These are phyloP conservation scores for Diaporthe sp. DNA, from an alignment of 2,329 filamentous ascomycete species.

Conservation along the genomic window DNA sequence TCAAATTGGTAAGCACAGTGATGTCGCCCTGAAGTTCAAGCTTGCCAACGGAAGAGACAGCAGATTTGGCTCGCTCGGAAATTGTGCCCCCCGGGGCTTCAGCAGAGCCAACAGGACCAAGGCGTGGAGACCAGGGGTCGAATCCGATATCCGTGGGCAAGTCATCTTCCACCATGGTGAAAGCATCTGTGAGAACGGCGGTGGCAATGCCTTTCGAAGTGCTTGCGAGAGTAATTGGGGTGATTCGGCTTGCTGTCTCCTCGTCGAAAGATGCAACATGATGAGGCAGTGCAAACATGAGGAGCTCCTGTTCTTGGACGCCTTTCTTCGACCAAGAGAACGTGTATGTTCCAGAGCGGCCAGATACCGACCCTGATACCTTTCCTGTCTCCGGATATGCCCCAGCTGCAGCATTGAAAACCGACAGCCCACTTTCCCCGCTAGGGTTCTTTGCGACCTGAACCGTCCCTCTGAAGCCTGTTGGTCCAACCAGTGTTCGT, in stretches of 20 bases:
- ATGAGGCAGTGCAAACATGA: conserved; percentile 94
- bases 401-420: conserved; percentile 6
- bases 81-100: neutral
- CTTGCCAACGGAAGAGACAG: neutral
- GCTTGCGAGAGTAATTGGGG: conserved; percentile 75
- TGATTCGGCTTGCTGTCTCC: conserved; percentile 65
- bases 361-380: neutral
- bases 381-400: conserved; percentile 5
- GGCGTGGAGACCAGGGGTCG: conserved; percentile 76
- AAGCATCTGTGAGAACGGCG: conserved; percentile 78
- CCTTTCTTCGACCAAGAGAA: neutral
- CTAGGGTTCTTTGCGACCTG: neutral
- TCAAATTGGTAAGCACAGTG: neutral
- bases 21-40: neutral
- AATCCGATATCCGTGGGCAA: conserved; percentile 83
- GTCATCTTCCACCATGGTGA: conserved; percentile 81
- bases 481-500: neutral
- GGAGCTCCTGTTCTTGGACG: conserved; percentile 54
- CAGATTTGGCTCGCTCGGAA: neutral
- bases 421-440: neutral
- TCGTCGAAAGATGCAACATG: conserved; percentile 81
- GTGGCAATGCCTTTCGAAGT: conserved; percentile 88
- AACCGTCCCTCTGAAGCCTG: neutral
- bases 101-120: neutral
- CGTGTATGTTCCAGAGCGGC: conserved; percentile 2